Evolutionary conservation across 345 rosid species (phyloP), one percentile per base, ranked within the genome.

Genomic region (Cardamine chenopodiifolia): DNA sequence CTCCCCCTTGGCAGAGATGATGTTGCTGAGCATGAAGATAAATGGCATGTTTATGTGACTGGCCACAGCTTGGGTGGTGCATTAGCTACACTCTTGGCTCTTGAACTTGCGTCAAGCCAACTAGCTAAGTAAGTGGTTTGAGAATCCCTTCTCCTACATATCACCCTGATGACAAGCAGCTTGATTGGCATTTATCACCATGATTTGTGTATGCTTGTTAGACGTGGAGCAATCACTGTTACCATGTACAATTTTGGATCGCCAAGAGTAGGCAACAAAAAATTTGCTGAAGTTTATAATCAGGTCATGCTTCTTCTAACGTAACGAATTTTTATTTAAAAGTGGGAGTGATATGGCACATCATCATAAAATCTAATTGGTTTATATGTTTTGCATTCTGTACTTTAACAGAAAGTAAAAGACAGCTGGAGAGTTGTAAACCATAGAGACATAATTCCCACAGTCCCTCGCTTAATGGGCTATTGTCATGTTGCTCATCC

Each of bases 1-100:
- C 22, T 49, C 12, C 28, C 59, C 15, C 35, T 12, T 71, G 78
- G 55, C 85, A 93, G 97, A 73, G 89, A 91, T 8, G 85, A 88
- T 74, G 78, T 13, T 68, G 74, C 77, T 56, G 89, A 81, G 66
- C 78, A 65, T 54, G 77, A 49, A 69, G 56, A 66, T 69, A 82
- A 83, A 73, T 93, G 96, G 97, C 94, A 89, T 75, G 89, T 91
- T 66, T 93, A 88, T 85, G 96, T 86, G 71, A 93, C 98, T 53
- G 98, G 98, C 65, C 97, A 93, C 82, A 93, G 98, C 83, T 85
- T 93, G 80, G 98, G 98, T 75, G 98, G 97, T 71, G 98, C 98
- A 73, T 76, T 93, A 68, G 92, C 98, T 31, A 93, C 97, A 65
- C 97, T 93, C 58, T 89, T 84, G 73, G 87, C 95, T 70, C 91